Evolutionary conservation across 371 early-diverging fungal genomes (phyloP).

Genomic region (Mortierella polycephala): DNA sequence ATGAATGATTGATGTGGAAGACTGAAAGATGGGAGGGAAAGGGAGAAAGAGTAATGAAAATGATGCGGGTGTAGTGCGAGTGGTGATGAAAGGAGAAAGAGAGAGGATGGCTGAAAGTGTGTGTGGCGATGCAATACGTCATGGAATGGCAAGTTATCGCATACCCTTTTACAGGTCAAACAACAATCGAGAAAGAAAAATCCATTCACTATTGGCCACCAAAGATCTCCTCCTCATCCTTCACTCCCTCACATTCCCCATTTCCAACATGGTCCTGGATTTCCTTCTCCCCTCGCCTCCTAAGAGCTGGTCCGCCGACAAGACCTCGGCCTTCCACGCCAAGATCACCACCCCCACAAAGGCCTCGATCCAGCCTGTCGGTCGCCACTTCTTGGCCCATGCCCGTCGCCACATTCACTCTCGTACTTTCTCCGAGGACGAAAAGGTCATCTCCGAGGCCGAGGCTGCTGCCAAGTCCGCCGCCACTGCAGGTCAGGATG

Average conservation of each 20-base stretch:
- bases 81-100: slow-evolving; percentile 5
- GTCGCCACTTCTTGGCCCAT: slow-evolving; percentile 74
- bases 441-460: slow-evolving; percentile 54
- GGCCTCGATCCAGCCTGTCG: slow-evolving; percentile 70
- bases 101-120: too few relatives aligned
- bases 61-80: too few relatives aligned
- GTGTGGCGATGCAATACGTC: too few relatives aligned
- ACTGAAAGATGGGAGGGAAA: neutral
- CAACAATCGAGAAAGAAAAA: too few relatives aligned
- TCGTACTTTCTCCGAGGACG: slow-evolving; percentile 78
- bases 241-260: neutral
- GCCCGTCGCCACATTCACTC: slow-evolving; percentile 76
- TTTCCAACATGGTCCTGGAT: slow-evolving; percentile 61
- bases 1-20: slow-evolving; percentile 13
- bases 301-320: slow-evolving; percentile 67
- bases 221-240: slow-evolving; percentile 4
- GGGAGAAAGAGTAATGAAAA: neutral
- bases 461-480: slow-evolving; percentile 58
- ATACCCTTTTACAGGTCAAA: neutral
- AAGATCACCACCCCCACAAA: slow-evolving; percentile 60
- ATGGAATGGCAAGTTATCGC: too few relatives aligned
- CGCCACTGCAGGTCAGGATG: slow-evolving; percentile 59
- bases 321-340: slow-evolving; percentile 60
- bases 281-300: slow-evolving; percentile 76
- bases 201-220: neutral